Base-by-base conservation (phyloP, 805 yeast genomes). In the Suhomyces tanzawaensis region DNA sequence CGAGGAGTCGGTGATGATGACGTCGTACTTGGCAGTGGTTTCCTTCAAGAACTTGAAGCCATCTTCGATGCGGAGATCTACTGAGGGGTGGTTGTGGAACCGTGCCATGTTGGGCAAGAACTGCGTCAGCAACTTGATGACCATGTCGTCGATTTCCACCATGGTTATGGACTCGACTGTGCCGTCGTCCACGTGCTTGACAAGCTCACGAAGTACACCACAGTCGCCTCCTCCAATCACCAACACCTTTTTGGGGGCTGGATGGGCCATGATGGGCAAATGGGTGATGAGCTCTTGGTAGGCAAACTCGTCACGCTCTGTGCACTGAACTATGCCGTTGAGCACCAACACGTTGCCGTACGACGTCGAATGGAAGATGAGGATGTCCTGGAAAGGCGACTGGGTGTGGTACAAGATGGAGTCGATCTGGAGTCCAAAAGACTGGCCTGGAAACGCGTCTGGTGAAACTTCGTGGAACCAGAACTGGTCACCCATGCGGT, bases 191-290 rank as follows among this genome's bases (percentile, higher is more conserved):
- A 65, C 50, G 54, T 85, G 91, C 63, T 89, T 90, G 32, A 87
- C 78, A 13, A 86, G 81, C 60, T 89, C 97, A 52, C 97, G 75
- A 25, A 90, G 66, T 15, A 89, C 96, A 44, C 97, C 97, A 47
- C 97, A 95, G 60, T 89, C 97, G 29, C 97, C 97, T 18, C 97
- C 97, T 19, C 97, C 97, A 51, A 89, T 85, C 21, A 89, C 93
- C 36, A 89, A 73, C 7, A 88, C 95, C 38, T 72, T 75, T 49
- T 76, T 76, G 1, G 97, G 96, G 29, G 70, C 53, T 3, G 78
- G 77, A 63, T 89, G 97, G 8, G 86, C 66, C 76, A 81, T 79
- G 40, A 90, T 54, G 4, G 96, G 90, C 19, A 87, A 62, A 60
- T 90, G 95, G 2, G 95, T 68, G 45, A 89, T 90, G 81, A 87